Evolutionary conservation across 2,329 filamentous ascomycete genomes (phyloP).

Genomic region (Fusarium continuum): DNA sequence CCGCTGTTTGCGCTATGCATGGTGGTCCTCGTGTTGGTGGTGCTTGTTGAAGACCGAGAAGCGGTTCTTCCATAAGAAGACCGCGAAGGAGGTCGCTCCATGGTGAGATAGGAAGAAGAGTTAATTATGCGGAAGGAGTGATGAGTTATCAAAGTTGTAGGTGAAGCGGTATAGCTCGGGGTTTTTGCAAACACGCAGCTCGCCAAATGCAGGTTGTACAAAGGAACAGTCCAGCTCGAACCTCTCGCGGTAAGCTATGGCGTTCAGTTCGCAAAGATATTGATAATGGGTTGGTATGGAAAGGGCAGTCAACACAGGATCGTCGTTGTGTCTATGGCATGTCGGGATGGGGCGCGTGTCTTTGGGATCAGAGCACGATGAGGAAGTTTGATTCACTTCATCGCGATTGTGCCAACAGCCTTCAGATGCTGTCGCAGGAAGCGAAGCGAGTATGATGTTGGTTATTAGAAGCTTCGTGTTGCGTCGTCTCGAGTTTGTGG

Average conservation of each 20-base stretch:
- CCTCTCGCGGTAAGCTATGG: background rate
- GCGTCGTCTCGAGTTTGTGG: conserved; percentile 5
- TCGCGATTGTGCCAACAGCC: conserved; percentile 16
- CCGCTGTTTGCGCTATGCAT: conserved; percentile 55
- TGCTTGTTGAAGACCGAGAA: conserved; percentile 58
- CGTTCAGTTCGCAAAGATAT: background rate
- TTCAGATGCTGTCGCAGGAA: conserved; percentile 17
- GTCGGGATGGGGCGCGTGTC: conserved; percentile 17
- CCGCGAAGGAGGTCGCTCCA: conserved; percentile 47
- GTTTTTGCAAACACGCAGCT: background rate
- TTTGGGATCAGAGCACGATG: conserved; percentile 19
- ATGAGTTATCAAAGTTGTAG: background rate
- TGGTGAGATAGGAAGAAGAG: conserved; percentile 15
- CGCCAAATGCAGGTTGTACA: background rate
- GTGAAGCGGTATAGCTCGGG: background rate
- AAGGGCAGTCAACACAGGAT: background rate
- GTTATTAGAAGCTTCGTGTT: conserved; percentile 8
- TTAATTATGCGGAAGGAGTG: background rate
- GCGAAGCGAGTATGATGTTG: conserved; percentile 20
- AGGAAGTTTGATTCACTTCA: conserved; percentile 30
- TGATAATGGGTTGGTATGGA: background rate
- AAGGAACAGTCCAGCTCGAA: conserved; percentile 2
- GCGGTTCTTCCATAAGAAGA: conserved; percentile 52
- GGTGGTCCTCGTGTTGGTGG: conserved; percentile 53
- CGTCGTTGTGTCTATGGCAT: conserved; percentile 10